These are phyloP conservation scores for Phytophthora sp. DNA, from an alignment of 352 stramenopile species.

Conservation along the genomic window DNA sequence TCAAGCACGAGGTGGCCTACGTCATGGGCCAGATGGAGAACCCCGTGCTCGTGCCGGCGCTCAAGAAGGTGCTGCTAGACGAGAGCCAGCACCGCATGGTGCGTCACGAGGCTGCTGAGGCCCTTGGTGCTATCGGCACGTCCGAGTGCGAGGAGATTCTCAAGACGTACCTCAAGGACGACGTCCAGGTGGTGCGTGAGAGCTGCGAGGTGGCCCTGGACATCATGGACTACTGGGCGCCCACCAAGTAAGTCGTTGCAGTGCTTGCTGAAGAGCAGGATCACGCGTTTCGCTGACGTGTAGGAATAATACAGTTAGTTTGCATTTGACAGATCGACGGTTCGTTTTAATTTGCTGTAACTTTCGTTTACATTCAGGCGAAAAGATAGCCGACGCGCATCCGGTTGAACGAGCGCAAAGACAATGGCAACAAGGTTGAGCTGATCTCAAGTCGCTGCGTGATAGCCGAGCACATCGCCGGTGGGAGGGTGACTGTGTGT, in stretches of 20 bases:
- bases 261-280: background rate
- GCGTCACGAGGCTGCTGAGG: constrained; percentile 97
- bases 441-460: constrained; percentile 46
- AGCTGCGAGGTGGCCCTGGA: constrained; percentile 97
- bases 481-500: constrained; percentile 42
- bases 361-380: constrained; percentile 25
- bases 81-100: constrained; percentile 96
- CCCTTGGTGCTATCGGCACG: constrained; percentile 95
- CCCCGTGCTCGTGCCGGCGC: constrained; percentile 79
- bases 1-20: constrained; percentile 93
- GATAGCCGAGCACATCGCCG: constrained; percentile 39
- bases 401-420: constrained; percentile 57
- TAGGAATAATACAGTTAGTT: constrained; percentile 37
- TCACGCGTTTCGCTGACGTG: constrained; percentile 11
- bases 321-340: constrained; percentile 1
- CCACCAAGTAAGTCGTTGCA: constrained; percentile 44
- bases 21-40: constrained; percentile 95
- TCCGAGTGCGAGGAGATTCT: constrained; percentile 93
- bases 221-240: constrained; percentile 96
- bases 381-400: constrained; percentile 70
- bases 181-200: constrained; percentile 92
- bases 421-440: constrained; percentile 53
- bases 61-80: constrained; percentile 92
- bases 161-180: constrained; percentile 65
- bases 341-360: too few species aligned